These are phyloP conservation scores for Mallotus japonicus DNA, from an alignment of 441 rosid genomes.

Conservation along the genomic window DNA sequence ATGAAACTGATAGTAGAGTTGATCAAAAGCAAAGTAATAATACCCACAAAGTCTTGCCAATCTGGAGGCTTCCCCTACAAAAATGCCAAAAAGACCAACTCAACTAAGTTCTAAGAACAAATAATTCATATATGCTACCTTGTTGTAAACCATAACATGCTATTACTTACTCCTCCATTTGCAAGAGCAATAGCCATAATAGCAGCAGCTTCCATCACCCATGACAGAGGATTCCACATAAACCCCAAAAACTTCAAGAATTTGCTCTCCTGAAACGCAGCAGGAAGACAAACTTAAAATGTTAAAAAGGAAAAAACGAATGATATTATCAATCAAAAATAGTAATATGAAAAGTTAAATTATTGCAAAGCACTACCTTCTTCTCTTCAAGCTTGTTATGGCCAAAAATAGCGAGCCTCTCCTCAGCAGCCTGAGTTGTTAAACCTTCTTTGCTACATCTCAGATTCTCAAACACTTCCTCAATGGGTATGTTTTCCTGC, in stretches of 20 bases:
- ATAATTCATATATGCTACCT: not conserved
- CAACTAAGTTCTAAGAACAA: not conserved
- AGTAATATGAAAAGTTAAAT: not conserved
- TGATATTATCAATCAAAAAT: slow-evolving; percentile 17
- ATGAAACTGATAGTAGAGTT: slow-evolving; percentile 95
- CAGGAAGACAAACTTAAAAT: slow-evolving; percentile 16
- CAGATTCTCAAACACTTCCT: slow-evolving; percentile 85
- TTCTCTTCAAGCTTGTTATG: slow-evolving; percentile 97
- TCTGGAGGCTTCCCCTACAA: slow-evolving; percentile 91
- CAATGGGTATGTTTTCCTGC: slow-evolving; percentile 93
- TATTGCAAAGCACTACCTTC: slow-evolving; percentile 40
- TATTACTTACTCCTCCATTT: slow-evolving; percentile 82
- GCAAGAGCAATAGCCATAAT: slow-evolving; percentile 98
- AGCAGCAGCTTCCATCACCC: slow-evolving; percentile 99
- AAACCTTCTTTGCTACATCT: slow-evolving; percentile 88
- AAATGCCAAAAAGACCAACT: not conserved
- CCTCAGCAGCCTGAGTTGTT: slow-evolving; percentile 65
- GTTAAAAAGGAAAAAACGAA: not conserved
- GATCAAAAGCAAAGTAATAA: slow-evolving; percentile 75
- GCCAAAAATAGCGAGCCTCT: slow-evolving; percentile 82
- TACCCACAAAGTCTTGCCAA: slow-evolving; percentile 98
- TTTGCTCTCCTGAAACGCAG: slow-evolving; percentile 73
- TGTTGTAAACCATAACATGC: not conserved
- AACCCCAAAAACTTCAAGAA: slow-evolving; percentile 81
- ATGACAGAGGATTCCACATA: slow-evolving; percentile 98